Evolutionary conservation across 306 rosid species (phyloP).

Genomic region (Cucumis hystrix): DNA sequence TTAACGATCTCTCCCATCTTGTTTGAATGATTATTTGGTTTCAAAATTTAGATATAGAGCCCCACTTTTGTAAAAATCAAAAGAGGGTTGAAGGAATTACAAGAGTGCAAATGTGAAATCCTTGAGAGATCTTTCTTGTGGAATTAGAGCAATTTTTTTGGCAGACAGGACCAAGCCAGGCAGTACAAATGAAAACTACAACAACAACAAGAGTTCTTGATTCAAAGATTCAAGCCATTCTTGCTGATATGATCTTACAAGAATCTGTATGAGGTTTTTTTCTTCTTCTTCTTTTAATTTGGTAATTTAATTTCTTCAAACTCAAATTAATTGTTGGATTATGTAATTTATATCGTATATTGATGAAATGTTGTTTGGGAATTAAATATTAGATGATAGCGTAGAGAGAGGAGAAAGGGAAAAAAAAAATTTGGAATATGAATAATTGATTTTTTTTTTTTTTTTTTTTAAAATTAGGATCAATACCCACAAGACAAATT

Average conservation of each 20-base stretch:
- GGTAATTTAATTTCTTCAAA: background rate
- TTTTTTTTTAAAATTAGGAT: background rate
- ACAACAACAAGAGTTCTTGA: background rate
- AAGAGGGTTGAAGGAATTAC: background rate
- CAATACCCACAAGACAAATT: background rate
- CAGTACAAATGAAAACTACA: slow-evolving; percentile 6
- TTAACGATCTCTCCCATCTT: background rate
- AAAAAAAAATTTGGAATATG: background rate
- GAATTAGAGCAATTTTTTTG: background rate
- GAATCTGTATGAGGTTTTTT: background rate
- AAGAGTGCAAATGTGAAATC: background rate
- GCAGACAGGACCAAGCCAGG: slow-evolving; percentile 83
- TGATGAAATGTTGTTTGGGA: background rate
- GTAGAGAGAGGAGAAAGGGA: background rate
- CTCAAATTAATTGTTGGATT: background rate
- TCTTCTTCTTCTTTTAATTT: background rate
- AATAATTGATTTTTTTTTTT: background rate
- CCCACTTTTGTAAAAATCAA: background rate
- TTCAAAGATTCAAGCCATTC: background rate
- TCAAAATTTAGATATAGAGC: background rate
- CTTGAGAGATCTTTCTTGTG: background rate
- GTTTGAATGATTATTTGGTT: background rate
- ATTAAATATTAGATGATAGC: no score
- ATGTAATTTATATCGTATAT: no score
- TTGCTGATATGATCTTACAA: background rate